Conservation (phyloP, 2,329 filamentous ascomycete genomes). For the Phyllosticta capitalensis region DNA sequence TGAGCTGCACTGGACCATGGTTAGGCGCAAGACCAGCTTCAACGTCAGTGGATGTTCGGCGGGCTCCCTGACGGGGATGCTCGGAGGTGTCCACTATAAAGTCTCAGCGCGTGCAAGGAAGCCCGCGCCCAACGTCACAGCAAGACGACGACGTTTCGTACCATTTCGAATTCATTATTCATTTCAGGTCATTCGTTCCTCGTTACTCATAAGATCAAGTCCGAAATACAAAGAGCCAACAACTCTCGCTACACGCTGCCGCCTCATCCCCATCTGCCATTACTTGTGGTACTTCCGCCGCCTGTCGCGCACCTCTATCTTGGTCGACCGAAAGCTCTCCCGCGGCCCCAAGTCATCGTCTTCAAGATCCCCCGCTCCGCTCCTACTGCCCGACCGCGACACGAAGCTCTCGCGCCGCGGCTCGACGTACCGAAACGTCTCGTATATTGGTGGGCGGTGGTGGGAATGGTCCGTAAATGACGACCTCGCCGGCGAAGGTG, state of each 20-base stretch:
- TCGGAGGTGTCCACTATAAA: not conserved
- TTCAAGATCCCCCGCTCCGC: conserved; percentile 21
- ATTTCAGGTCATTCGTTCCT: not conserved
- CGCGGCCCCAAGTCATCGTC: conserved; percentile 13
- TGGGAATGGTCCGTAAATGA: conserved; percentile 14
- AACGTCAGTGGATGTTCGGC: not conserved
- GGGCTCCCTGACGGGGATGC: not conserved
- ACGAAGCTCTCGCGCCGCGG: conserved; percentile 23
- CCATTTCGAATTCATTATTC: not conserved
- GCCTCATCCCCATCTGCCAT: conserved; percentile 16
- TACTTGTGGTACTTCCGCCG: conserved; percentile 5
- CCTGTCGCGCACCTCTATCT: conserved; percentile 21
- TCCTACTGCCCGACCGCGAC: conserved; percentile 21
- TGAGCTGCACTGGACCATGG: not conserved
- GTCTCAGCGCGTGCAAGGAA: not conserved
- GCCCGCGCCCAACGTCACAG: not conserved
- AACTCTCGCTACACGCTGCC: not conserved
- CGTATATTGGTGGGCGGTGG: conserved; percentile 26
- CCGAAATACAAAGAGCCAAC: not conserved
- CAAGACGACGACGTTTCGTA: not conserved
- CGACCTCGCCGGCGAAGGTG: conserved; percentile 24
- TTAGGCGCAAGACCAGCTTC: not conserved
- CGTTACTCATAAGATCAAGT: not conserved
- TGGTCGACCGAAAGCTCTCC: conserved; percentile 21
- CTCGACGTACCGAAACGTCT: conserved; percentile 39